Evolutionary conservation across 148 eudicot species (phyloP).

Genomic region (Rhododendron molle): DNA sequence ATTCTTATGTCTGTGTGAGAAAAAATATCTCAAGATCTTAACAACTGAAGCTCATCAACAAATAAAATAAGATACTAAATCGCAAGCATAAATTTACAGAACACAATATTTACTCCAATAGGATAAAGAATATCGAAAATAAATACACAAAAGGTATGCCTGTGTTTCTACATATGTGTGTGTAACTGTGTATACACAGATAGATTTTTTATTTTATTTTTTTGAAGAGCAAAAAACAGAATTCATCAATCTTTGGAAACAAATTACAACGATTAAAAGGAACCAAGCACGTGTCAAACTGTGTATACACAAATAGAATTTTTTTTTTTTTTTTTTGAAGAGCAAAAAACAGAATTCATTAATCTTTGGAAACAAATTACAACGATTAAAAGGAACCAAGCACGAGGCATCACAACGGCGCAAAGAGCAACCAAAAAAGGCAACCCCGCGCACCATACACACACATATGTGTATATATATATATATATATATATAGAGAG

Average conservation of each 20-base stretch:
- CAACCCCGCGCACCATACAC: neutral
- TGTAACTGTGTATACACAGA: neutral
- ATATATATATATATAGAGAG: neutral
- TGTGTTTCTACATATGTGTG: neutral
- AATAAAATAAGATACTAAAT: neutral
- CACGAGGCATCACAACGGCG: neutral
- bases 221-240: neutral
- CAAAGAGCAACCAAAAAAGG: neutral
- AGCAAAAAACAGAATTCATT: neutral
- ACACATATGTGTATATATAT: neutral
- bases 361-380: neutral
- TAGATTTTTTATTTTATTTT: too few species aligned
- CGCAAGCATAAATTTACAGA: neutral
- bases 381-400: neutral
- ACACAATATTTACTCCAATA: neutral
- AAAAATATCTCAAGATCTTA: neutral
- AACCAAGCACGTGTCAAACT: too few species aligned
- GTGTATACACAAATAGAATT: too few species aligned
- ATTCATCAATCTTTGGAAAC: neutral
- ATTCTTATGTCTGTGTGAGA: neutral
- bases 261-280: neutral
- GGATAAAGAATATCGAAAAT: neutral
- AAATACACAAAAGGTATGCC: neutral
- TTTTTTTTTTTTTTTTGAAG: neutral
- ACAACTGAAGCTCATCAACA: neutral